Evolutionary conservation across 1,284 basidiomycete species (phyloP), one percentile per base, ranked within the genome.

Genomic region (Irpex sp.): DNA sequence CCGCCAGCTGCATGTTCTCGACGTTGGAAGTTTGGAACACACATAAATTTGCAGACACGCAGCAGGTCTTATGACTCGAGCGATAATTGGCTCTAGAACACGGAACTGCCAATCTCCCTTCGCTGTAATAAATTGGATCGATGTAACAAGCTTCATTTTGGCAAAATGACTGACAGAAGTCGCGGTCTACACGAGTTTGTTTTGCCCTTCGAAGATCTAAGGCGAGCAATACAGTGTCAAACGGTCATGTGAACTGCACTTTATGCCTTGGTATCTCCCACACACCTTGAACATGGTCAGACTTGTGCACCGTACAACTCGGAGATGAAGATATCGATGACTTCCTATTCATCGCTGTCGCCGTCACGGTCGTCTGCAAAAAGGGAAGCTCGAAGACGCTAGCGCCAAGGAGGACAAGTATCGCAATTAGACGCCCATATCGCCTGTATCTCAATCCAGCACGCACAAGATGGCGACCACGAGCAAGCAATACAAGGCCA

Each of bases 401-500:
- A 51, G 49, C 8, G 49, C 26, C 26, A 4, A 26, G 26, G 26
- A 26, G 26, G 26, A 4, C 26, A 26, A 26, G 26, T 26, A 26
- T 26, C 13, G 9, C 7, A 6, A 6, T n/a, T 51, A 26, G 9
- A 26, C 50, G 50, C 21, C 21, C 15, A 51, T n/a, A 26, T 26
- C 26, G 26, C 26, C 26, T 26, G 3, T 3, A 26, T 4, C 26
- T 26, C 26, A 26, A 26, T 26, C 26, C 26, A 26, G 26, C 26
- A 26, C 26, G 26, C 26, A 46, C 43, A 50, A 50, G 53, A 78
- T 90, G 89, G 83, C 89, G 59, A 86, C 87, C 50, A 83, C 84
- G 59, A 87, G 82, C 76, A 93, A 92, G 71, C 91, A 93, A 70
- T 90, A 90, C 78, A 93, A 93, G 74, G 83, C 81, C 67, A 86